phyloP scores from a whole-genome alignment of 2,329 filamentous ascomycete genomes.

The Paraphoma sp. region DNA sequence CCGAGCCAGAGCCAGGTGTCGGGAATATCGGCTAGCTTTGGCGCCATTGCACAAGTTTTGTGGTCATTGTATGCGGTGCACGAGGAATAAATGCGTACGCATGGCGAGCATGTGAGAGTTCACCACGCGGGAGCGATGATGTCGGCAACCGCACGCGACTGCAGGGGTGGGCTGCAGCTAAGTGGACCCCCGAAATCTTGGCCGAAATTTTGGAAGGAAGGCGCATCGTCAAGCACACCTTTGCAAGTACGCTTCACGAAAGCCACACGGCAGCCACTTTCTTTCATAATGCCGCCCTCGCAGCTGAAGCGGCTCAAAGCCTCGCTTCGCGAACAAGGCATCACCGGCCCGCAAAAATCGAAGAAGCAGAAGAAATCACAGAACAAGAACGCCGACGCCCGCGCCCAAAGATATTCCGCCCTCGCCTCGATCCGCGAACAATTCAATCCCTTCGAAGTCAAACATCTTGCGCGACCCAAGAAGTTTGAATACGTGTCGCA shows the following conservation, averaged over 20 bases:
- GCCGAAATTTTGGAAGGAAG: slow-evolving; percentile 25
- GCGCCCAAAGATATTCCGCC: slow-evolving; percentile 76
- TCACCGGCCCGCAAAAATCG: slow-evolving; percentile 89
- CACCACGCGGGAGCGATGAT: slow-evolving; percentile 20
- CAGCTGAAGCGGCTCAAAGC: slow-evolving; percentile 96
- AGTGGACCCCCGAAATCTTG: slow-evolving; percentile 20
- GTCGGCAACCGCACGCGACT: slow-evolving; percentile 15
- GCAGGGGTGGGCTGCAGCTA: slow-evolving; percentile 17
- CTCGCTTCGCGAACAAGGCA: slow-evolving; percentile 85
- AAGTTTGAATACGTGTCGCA: slow-evolving; percentile 86
- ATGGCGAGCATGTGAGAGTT: neutral
- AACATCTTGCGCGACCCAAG: slow-evolving; percentile 74
- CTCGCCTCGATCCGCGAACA: slow-evolving; percentile 88
- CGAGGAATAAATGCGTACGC: no score
- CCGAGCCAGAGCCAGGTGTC: slow-evolving; percentile 58
- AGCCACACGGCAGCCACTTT: neutral
- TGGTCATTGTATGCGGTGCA: no score
- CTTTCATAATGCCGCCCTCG: slow-evolving; percentile 79
- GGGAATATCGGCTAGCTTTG: slow-evolving; percentile 46
- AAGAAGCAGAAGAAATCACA: slow-evolving; percentile 85
- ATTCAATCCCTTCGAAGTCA: slow-evolving; percentile 98
- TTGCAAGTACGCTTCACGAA: neutral
- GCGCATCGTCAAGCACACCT: slow-evolving; percentile 3
- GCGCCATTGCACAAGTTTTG: slow-evolving; percentile 33
- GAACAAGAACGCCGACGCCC: slow-evolving; percentile 75